phyloP scores from a whole-genome alignment of 208 protist genomes.

The Leishmania martiniquensis region DNA sequence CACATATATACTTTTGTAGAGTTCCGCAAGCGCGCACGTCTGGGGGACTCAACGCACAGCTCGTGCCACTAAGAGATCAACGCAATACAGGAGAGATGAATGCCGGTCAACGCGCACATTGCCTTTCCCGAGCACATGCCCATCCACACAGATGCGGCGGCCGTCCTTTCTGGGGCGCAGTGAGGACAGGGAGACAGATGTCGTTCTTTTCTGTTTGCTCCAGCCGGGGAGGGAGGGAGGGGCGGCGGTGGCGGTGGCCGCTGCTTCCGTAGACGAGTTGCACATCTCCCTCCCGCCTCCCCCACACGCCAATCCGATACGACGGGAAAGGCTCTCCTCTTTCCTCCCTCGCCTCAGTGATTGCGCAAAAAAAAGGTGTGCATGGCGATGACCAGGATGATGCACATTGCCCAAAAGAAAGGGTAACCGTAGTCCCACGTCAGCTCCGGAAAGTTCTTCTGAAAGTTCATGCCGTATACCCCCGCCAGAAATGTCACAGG shows the following conservation, averaged over 20 bases:
- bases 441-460: conserved; percentile 75
- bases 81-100: too few species aligned
- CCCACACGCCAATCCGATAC: not conserved
- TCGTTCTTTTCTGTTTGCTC: too few species aligned
- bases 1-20: too few species aligned
- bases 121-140: not conserved
- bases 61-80: too few species aligned
- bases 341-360: not conserved
- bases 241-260: too few species aligned
- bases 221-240: too few species aligned
- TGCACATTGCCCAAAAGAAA: conserved; percentile 73
- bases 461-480: conserved; percentile 93
- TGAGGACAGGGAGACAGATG: not conserved
- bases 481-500: conserved; percentile 87
- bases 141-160: not conserved
- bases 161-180: not conserved
- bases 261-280: not conserved
- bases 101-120: not conserved
- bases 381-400: conserved; percentile 56
- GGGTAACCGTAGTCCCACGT: conserved; percentile 70
- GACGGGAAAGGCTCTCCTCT: not conserved
- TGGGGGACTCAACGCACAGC: too few species aligned
- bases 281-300: not conserved
- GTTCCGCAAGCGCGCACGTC: too few species aligned
- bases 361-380: conserved; percentile 57